Evolutionary conservation across 2,329 filamentous ascomycete species (phyloP), one percentile per base, ranked within the genome.

Genomic region (Coleophoma cylindrospora): DNA sequence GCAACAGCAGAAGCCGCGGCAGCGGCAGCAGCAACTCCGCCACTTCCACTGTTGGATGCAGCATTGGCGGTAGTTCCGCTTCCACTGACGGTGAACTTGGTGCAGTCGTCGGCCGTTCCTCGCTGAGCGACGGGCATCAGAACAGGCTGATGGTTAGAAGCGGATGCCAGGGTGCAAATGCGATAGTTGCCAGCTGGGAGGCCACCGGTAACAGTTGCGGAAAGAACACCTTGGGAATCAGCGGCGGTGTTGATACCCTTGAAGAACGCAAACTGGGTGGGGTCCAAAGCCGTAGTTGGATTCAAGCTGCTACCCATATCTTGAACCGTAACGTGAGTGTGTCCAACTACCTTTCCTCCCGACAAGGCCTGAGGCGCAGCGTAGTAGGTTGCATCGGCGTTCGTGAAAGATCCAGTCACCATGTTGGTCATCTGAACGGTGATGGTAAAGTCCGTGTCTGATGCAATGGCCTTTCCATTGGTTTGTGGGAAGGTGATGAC

Each of bases 21-120:
- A 37, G 33, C 38, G 10, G 50, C 45, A 38, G 43, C 51, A 40
- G 33, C 47, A 15, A 40, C 14, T 27, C 37, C 48, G 10, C 40
- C 38, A 15, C 43, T 22, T 27, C 48, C 48, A 40, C 47, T 27
- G 34, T 53, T 50, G 34, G 54, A 36, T 34, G 52, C 51, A 17
- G 48, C 47, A 13, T 58, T 59, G 2, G 32, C 47, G 13, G 49
- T 53, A 15, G 48, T 51, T 33, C 33, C 47, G 13, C 49, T 52
- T 13, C 41, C 66, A 34, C 66, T 58, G 50, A 71, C 68, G 14
- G 63, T 65, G 51, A 71, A 70, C 53, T 69, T 69, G 7, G 59
- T 64, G 51, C 69, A 72, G 54, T 72, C 69, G 54, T 72, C 69
- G 45, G 70, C 67, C 44, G 67, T 61, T 53, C 68, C 66, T 46